Base-by-base conservation (phyloP, 495 filamentous ascomycete genomes). In the Glonium stellatum region DNA sequence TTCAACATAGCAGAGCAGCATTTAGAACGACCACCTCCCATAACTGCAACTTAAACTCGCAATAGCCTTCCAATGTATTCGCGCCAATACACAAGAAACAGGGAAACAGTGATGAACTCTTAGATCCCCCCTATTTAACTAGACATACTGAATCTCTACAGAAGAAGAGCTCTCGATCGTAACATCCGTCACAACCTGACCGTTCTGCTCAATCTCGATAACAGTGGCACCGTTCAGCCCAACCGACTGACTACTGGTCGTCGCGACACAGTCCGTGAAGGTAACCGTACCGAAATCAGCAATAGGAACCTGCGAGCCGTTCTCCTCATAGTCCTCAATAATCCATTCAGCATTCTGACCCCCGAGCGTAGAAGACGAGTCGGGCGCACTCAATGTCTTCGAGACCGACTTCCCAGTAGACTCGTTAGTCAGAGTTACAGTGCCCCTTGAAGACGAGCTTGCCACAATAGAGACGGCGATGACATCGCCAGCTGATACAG, bases 281-380 rank as follows among this genome's bases (percentile, higher is more conserved):
- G 56, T 57, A 11, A 68, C 63, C 18, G 15, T 62, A 10, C 52
- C 48, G 46, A 68, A 59, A 74, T 84, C 71, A 15, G 75, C 80
- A 62, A 86, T 72, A 5, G 76, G 72, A 0, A 85, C 82, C 58
- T 78, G 71, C 9, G 55, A 15, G 51, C 67, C 68, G 22, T 78
- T 77, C 1, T 72, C 66, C 56, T 79, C 73, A 62, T 81, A 85
- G 57, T 85, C 83, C 73, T 86, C 83, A 27, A 86, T 80, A 56
- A 86, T 84, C 83, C 82, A 86, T 58, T 86, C 83, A 13, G 79
- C 83, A 62, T 85, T 84, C 31, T 48, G 57, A 53, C 73, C 68
- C 65, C 74, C 74, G 10, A 80, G 71, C 0, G 55, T 55, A 39
- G 54, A 47, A 50, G 22, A 54, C 21, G 49, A 44, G 53, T 68